Base-by-base conservation (phyloP, 768 basidiomycete genomes). In the Rhizopogon vinicolor region DNA sequence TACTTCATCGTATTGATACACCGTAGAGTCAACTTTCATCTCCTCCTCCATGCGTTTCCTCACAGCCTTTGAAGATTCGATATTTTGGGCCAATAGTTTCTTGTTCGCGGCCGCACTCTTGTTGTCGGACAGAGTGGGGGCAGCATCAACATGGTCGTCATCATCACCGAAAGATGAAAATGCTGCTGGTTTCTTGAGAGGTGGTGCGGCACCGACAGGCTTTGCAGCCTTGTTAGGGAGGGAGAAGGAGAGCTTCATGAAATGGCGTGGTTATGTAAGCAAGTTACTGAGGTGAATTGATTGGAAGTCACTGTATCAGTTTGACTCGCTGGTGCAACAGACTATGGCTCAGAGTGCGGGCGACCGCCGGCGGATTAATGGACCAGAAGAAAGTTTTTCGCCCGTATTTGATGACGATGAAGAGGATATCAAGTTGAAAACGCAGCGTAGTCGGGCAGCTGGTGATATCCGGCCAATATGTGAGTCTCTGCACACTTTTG, bases 1-100 rank as follows among this genome's bases (percentile, higher is more conserved):
- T 4, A 98, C 85, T 71, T 92, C 94, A 67, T 99, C 97, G 65
- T 99, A 99, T 69, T 95, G 85, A 68, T 89, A 98, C 4, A 95
- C 90, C 0, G 86, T 87, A 42, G 80, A 66, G 62, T 98, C 96
- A 3, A 93, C 75, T 58, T 78, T 77, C 73, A 85, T 81, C 68
- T 95, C 94, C 49, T 81, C 82, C 58, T 91, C 85, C 73, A 95
- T 84, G 60, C 82, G 81, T 65, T 86, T 88, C 74, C 78, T 83
- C 69, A 76, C 75, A n/a, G 82, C 73, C 63, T 81, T 84, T 25
- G 88, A 88, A 37, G 83, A 74, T 55, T 74, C 77, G 13, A 79
- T 75, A 69, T 81, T 83, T 63, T 83, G 82, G 12, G 83, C 81
- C 14, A 83, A 68, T 28, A 81, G 68, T 62, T 80, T 73, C 67